Base-by-base conservation (phyloP, 345 rosid species). In the Noccaea bulbosa region DNA sequence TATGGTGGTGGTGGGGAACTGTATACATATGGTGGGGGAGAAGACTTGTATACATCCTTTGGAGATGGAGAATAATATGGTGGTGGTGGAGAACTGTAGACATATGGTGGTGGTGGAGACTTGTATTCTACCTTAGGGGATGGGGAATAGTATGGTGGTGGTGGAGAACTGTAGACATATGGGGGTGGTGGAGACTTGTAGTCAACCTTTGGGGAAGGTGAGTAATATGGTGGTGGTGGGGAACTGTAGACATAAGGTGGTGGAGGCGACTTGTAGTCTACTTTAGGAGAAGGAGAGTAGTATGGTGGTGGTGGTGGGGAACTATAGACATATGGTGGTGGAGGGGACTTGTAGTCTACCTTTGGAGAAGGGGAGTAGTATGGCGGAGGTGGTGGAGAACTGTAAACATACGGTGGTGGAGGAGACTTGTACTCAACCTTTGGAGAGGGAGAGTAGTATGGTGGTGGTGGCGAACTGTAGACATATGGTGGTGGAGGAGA, bases 121-220 rank as follows among this genome's bases (percentile, higher is more conserved):
- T 24, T 24, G 27, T 24, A 24, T 2, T 1, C 27, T 0, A 24
- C 27, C 27, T 24, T 24, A 1, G 27, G 27, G 2, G 27, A 24
- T 2, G 27, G 27, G 2, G 27, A 24, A 3, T 24, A 24, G 27
- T 24, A 24, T 24, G 27, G 27, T 24, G 27, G 27, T 14, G 70
- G 70, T 49, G 54, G 54, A 0, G 71, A 66, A 0, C 11, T 65
- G 60, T 67, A 67, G 0, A 52, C 62, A 7, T 67, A 67, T 1
- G 71, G 71, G 40, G 71, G 71, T 15, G 62, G 71, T 6, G 71
- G 62, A 27, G 71, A 67, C 1, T 51, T 67, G 53, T 67, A 68
- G 0, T 43, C 35, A 0, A 67, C 45, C 10, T 54, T 67, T 1
- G 72, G 72, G 0, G 63, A 67, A 2, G 72, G 72, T 0, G 44